Evolutionary conservation across 768 basidiomycete genomes (phyloP).

Genomic region (Xanthoconium purpureum): DNA sequence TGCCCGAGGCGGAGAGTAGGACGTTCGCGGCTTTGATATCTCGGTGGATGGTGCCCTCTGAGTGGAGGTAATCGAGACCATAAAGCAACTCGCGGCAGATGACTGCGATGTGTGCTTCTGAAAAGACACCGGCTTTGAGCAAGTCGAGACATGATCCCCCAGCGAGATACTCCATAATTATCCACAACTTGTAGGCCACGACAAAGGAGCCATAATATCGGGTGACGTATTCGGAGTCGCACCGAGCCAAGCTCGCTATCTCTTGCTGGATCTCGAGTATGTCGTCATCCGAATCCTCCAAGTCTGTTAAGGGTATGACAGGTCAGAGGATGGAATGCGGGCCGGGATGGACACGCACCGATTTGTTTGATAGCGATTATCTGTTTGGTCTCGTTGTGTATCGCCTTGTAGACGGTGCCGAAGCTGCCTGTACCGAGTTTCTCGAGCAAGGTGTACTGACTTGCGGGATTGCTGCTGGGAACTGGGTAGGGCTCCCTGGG

Average conservation of each 20-base stretch:
- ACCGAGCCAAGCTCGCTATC: slow-evolving; percentile 92
- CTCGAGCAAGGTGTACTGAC: slow-evolving; percentile 88
- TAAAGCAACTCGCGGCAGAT: slow-evolving; percentile 89
- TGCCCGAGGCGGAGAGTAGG: slow-evolving; percentile 83
- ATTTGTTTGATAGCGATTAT: slow-evolving; percentile 99
- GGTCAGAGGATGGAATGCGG: slow-evolving; percentile 2
- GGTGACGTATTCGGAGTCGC: slow-evolving; percentile 96
- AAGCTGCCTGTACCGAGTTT: slow-evolving; percentile 98
- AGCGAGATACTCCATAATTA: slow-evolving; percentile 98
- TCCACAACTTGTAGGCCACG: slow-evolving; percentile 96
- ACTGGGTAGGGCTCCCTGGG: slow-evolving; percentile 62
- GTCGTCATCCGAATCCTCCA: slow-evolving; percentile 98
- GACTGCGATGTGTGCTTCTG: slow-evolving; percentile 92
- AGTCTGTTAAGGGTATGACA: slow-evolving; percentile 49
- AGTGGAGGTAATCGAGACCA: slow-evolving; percentile 95
- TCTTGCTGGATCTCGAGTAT: slow-evolving; percentile 99
- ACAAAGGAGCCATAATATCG: slow-evolving; percentile 97
- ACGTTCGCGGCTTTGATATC: slow-evolving; percentile 99
- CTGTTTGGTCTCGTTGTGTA: slow-evolving; percentile 91
- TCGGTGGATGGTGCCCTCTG: slow-evolving; percentile 93
- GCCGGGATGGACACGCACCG: slow-evolving; percentile 47
- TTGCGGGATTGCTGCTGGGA: slow-evolving; percentile 77
- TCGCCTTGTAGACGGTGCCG: slow-evolving; percentile 95
- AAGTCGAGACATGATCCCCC: slow-evolving; percentile 98
- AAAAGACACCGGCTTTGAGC: slow-evolving; percentile 86